Base-by-base conservation (phyloP, 2,329 filamentous ascomycete species). In the Sclerotinia nivalis region DNA sequence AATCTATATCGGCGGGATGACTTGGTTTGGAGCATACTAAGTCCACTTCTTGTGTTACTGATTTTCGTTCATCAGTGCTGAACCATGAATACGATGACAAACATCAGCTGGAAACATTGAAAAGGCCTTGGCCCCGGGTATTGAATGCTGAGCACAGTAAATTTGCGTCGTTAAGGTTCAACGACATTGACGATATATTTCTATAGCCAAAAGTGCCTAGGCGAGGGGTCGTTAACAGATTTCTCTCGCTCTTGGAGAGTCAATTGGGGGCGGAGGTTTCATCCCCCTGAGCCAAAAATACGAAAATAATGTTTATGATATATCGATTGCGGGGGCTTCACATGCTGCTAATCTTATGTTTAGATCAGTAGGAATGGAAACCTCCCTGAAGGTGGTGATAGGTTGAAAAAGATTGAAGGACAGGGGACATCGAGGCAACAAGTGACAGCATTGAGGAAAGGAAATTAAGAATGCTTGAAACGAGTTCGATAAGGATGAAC, bases 381-480 rank as follows among this genome's bases (percentile, higher is more conserved):
- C 45, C 13, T 9, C 25, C n/a, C n/a, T 25, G 10, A n/a, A 25
- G 8, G 15, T 25, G 47, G 50, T 40, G 28, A 52, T 40, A 40
- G 60, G 47, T 13, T 22, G 15, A 52, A 31, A 52, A 64, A 52
- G 34, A 28, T 52, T 25, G 31, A 50, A 40, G 28, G 49, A 45
- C 49, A 56, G 25, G 62, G 49, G 8, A 45, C n/a, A 56, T 45
- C 37, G 49, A 66, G 50, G 34, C 50, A 56, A 25, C 37, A 28
- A 25, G 15, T 28, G 49, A 43, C 40, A 28, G 64, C 64, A 66
- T 66, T 55, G 52, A 58, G 52, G 15, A 67, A 55, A 67, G 43
- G 66, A 68, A 61, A 68, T 60, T 61, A 62, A 52, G 47, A 62
- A 61, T 52, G 52, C 31, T 62, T 52, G 47, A 68, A 68, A 61